A percentile compares a stretch with the other conserved stretches of the same genome.
These are phyloP conservation scores for Adansonia rubrostipa DNA, from an alignment of 441 rosid species.

Conservation along the genomic window DNA sequence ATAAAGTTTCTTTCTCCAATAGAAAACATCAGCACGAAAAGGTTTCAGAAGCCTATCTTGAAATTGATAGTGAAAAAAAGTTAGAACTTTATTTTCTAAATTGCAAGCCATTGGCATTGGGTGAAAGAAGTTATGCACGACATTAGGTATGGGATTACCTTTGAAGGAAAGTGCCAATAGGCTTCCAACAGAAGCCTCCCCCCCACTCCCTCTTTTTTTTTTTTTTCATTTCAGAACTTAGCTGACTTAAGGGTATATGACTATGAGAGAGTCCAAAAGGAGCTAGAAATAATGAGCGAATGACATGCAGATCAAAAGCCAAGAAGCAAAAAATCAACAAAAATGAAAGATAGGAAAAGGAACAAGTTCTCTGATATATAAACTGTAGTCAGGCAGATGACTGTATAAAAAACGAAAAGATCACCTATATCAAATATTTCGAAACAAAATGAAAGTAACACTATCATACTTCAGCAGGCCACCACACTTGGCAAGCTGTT, in stretches of 20 bases:
- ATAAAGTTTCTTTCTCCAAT: constrained; percentile 1
- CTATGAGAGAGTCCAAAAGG: not conserved
- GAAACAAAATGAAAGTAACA: constrained; percentile 1
- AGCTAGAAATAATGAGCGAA: not conserved
- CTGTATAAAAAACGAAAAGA: not conserved
- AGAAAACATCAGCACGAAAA: not conserved
- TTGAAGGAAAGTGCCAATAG: not conserved
- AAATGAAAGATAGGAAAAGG: not conserved
- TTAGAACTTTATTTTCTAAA: not conserved
- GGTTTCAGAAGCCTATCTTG: not conserved
- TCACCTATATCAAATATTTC: not conserved
- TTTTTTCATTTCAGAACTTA: not conserved
- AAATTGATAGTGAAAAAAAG: not conserved
- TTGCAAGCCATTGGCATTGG: not conserved
- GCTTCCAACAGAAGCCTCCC: not conserved
- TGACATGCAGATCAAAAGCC: not conserved
- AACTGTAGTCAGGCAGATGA: not conserved
- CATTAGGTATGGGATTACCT: not conserved
- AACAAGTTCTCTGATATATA: not conserved
- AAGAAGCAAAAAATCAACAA: constrained; percentile 1
- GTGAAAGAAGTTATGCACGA: not conserved
- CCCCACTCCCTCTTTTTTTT: no score
- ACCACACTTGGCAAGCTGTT: constrained; percentile 23
- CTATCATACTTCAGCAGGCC: constrained; percentile 26
- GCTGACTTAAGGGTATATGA: not conserved